Evolutionary conservation across 108 stramenopile species (phyloP).

Genomic region (Cylindrotheca fusiformis): DNA sequence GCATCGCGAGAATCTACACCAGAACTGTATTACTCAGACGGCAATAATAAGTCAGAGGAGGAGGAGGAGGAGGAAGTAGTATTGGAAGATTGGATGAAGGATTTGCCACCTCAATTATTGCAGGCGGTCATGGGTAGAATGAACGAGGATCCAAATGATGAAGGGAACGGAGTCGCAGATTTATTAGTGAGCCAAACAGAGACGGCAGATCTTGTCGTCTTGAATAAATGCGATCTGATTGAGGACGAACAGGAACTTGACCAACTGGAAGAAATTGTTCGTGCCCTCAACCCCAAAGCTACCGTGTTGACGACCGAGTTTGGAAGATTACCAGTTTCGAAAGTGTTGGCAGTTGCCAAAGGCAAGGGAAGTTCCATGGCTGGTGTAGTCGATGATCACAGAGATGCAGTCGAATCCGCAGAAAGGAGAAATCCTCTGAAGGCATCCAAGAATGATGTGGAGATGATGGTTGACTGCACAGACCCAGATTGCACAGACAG

Average conservation of each 20-base stretch:
- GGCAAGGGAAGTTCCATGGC: slow-evolving; percentile 73
- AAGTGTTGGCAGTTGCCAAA: slow-evolving; percentile 63
- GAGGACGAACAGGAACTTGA: slow-evolving; percentile 18
- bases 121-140: slow-evolving; percentile 28
- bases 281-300: slow-evolving; percentile 85
- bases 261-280: slow-evolving; percentile 55
- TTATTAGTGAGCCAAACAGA: slow-evolving; percentile 83
- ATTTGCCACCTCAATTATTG: slow-evolving; percentile 36
- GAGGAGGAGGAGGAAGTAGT: slow-evolving; percentile 19
- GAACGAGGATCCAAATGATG: slow-evolving; percentile 37
- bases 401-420: slow-evolving; percentile 55
- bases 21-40: slow-evolving; percentile 51
- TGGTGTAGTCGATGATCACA: slow-evolving; percentile 92
- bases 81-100: slow-evolving; percentile 46
- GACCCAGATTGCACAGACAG: slow-evolving; percentile 32
- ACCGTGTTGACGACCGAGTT: slow-evolving; percentile 52
- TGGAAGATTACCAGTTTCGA: slow-evolving; percentile 41
- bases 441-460: slow-evolving; percentile 24
- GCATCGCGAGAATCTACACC: slow-evolving; percentile 56
- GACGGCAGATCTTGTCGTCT: slow-evolving; percentile 84
- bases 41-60: slow-evolving; percentile 38
- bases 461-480: slow-evolving; percentile 32
- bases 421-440: slow-evolving; percentile 59
- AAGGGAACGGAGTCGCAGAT: slow-evolving; percentile 55
- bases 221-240: slow-evolving; percentile 89